A percentile compares a stretch with the other conserved stretches of the same genome.
Evolutionary conservation across 2,329 filamentous ascomycete genomes (phyloP).

Genomic region (Nigrospora sphaerica): DNA sequence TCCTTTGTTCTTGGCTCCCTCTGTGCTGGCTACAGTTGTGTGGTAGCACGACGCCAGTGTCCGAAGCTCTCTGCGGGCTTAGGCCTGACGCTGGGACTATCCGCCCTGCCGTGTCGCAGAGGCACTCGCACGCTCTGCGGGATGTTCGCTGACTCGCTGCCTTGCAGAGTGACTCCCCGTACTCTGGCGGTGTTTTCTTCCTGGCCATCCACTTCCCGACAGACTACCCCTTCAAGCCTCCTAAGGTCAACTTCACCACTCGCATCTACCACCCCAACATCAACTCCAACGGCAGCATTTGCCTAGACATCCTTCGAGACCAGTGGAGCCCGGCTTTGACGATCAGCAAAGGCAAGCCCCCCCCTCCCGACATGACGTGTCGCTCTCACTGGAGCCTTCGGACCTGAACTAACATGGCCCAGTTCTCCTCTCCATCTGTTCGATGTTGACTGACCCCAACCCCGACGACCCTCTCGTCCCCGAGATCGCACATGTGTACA

Average conservation of each 20-base stretch:
- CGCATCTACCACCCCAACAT: conserved; percentile 99
- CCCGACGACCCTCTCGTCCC: conserved; percentile 97
- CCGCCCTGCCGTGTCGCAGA: too few species aligned
- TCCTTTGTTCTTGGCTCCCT: background rate
- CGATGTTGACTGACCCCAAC: conserved; percentile 99
- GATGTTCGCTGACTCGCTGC: too few species aligned
- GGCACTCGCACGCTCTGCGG: too few species aligned
- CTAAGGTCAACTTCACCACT: conserved; percentile 99
- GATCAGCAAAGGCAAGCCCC: conserved; percentile 82
- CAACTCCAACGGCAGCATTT: conserved; percentile 99
- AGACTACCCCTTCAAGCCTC: conserved; percentile 99
- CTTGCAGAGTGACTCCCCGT: conserved; percentile 81
- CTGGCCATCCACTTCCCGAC: conserved; percentile 98
- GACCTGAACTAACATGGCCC: background rate
- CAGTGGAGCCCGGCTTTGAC: conserved; percentile 99
- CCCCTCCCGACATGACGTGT: background rate
- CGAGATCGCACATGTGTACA: conserved; percentile 99
- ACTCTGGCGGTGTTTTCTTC: conserved; percentile 98
- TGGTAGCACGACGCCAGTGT: too few species aligned
- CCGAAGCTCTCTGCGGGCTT: too few species aligned
- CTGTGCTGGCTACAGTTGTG: too few species aligned
- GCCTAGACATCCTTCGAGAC: conserved; percentile 94
- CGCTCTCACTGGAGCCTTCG: background rate
- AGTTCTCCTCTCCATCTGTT: conserved; percentile 99
- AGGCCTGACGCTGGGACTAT: too few species aligned